These are phyloP conservation scores for Angomonas ambiguus DNA, from an alignment of 208 protist genomes.

Conservation along the genomic window DNA sequence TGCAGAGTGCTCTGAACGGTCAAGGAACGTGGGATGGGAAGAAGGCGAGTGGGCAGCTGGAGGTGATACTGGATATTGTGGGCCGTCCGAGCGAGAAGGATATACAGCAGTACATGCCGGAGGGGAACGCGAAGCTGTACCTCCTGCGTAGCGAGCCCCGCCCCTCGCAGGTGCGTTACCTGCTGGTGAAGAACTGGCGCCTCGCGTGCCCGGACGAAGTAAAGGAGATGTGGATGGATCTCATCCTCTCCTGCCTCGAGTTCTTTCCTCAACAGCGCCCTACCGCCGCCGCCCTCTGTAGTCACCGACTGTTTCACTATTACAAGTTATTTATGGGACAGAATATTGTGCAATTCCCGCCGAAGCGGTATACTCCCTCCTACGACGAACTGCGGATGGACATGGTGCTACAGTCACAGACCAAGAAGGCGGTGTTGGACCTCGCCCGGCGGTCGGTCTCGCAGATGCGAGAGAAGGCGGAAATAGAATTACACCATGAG, in stretches of 20 bases:
- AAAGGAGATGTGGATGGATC: conserved; percentile 63
- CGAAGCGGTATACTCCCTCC: conserved; percentile 38
- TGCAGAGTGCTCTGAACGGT: conserved; percentile 64
- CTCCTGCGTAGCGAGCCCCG: conserved; percentile 55
- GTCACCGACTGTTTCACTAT: conserved; percentile 58
- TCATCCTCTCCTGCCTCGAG: conserved; percentile 67
- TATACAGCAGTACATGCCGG: conserved; percentile 63
- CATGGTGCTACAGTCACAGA: conserved; percentile 39
- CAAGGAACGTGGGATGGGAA: conserved; percentile 72
- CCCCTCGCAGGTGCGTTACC: conserved; percentile 41
- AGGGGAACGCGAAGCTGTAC: conserved; percentile 77
- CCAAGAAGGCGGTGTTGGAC: conserved; percentile 47
- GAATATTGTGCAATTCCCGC: conserved; percentile 55
- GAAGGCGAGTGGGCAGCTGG: conserved; percentile 73
- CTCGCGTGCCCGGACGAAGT: conserved; percentile 30
- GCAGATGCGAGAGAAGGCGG: conserved; percentile 20
- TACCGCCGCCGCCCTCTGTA: conserved; percentile 62
- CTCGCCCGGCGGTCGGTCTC: conserved; percentile 33
- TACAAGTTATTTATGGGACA: conserved; percentile 64
- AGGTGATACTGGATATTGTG: conserved; percentile 77
- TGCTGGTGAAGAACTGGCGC: conserved; percentile 53
- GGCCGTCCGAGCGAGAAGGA: conserved; percentile 66
- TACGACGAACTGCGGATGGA: conserved; percentile 18
- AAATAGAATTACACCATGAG: background rate
- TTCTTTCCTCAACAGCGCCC: conserved; percentile 84